Conservation (phyloP, 2,329 filamentous ascomycete species). For the Alternaria panax region DNA sequence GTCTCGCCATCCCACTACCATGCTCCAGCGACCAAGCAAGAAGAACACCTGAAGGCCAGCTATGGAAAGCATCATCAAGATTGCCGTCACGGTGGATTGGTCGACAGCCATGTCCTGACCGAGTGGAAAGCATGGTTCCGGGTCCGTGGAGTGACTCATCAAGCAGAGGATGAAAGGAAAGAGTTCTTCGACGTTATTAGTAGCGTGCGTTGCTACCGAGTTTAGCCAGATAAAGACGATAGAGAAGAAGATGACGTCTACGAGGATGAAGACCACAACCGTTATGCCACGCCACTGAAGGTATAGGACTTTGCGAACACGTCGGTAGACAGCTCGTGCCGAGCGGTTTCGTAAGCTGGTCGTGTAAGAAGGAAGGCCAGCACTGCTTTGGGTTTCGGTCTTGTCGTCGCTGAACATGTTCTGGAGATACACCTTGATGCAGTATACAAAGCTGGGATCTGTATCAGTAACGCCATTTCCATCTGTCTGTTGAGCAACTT, state of each 20-base stretch:
- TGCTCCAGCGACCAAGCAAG: slow-evolving; percentile 82
- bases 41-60: slow-evolving; percentile 87
- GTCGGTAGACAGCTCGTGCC: slow-evolving; percentile 85
- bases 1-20: slow-evolving; percentile 83
- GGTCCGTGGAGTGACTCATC: slow-evolving; percentile 63
- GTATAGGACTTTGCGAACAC: slow-evolving; percentile 83
- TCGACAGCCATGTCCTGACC: slow-evolving; percentile 72
- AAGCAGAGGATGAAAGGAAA: slow-evolving; percentile 77
- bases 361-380: slow-evolving; percentile 71
- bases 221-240: slow-evolving; percentile 88
- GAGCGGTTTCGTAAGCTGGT: slow-evolving; percentile 80
- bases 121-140: slow-evolving; percentile 68
- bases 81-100: slow-evolving; percentile 78
- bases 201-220: slow-evolving; percentile 63
- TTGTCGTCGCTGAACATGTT: slow-evolving; percentile 76
- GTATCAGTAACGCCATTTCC: slow-evolving; percentile 19
- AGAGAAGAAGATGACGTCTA: slow-evolving; percentile 92
- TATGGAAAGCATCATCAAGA: slow-evolving; percentile 80
- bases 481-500: slow-evolving; percentile 52
- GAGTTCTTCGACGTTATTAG: slow-evolving; percentile 64
- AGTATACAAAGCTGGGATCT: slow-evolving; percentile 68
- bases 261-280: slow-evolving; percentile 87
- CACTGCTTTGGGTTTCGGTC: slow-evolving; percentile 68
- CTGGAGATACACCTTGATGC: slow-evolving; percentile 90
- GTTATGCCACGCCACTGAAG: slow-evolving; percentile 94